Conservation (phyloP, 2,329 filamentous ascomycete genomes). For the Fusarium fujikuroi region DNA sequence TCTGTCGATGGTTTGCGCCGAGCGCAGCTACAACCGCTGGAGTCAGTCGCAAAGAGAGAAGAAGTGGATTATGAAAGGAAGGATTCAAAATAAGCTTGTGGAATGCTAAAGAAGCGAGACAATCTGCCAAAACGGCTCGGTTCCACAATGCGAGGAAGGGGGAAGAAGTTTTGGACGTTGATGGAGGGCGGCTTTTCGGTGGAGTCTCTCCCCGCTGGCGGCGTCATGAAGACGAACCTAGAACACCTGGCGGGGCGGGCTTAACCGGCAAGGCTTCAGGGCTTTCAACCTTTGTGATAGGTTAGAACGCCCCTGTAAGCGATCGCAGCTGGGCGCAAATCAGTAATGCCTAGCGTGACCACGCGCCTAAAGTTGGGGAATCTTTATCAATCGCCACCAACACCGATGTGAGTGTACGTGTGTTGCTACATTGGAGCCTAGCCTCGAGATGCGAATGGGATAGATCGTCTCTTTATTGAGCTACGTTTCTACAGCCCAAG, state of each 20-base stretch:
- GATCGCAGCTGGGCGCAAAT: slow-evolving; percentile 19
- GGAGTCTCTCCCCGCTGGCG: slow-evolving; percentile 41
- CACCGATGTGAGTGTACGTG: neutral
- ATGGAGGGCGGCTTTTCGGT: slow-evolving; percentile 36
- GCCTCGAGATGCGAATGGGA: neutral
- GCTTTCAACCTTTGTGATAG: slow-evolving; percentile 26
- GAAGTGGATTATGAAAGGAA: neutral
- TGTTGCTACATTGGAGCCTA: neutral
- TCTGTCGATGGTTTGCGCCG: slow-evolving; percentile 39
- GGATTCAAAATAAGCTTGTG: slow-evolving; percentile 8
- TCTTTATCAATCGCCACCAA: slow-evolving; percentile 40
- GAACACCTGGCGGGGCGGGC: slow-evolving; percentile 6
- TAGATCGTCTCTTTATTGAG: neutral
- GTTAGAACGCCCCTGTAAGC: slow-evolving; percentile 22
- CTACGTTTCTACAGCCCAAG: neutral
- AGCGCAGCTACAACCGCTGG: slow-evolving; percentile 22
- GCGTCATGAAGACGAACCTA: slow-evolving; percentile 36
- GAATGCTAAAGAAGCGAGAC: slow-evolving; percentile 18
- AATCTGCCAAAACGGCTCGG: slow-evolving; percentile 25
- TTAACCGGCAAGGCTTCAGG: slow-evolving; percentile 29
- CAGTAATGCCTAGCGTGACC: slow-evolving; percentile 42
- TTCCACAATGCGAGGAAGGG: slow-evolving; percentile 40
- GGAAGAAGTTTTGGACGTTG: slow-evolving; percentile 41
- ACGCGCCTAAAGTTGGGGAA: slow-evolving; percentile 27
- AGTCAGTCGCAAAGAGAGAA: slow-evolving; percentile 22